Evolutionary conservation across 208 protist species (phyloP), one percentile per base, ranked within the genome.

Genomic region (Leishmania tarentolae): DNA sequence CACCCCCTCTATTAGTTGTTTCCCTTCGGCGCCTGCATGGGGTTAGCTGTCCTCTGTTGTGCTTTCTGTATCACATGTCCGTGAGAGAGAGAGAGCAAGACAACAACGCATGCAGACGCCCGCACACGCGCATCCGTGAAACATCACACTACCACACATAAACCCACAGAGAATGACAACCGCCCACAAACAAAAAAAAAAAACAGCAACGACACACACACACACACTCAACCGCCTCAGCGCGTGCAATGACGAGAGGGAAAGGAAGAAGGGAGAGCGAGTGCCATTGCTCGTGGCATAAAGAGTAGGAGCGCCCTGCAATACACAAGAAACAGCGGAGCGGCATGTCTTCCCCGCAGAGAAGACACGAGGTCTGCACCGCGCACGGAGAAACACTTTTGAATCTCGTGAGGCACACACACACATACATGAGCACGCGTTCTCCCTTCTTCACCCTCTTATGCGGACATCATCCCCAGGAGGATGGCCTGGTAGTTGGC

Each of bases 401-500:
- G 40, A 19, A 40, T 7, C 65, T 5, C 2, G 7, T 42, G 11
- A 24, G 65, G 65, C 17, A 13, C 28, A 40, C 31, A 21, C 9
- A 19, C n/a, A 6, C 24, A 66, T 7, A 28, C 24, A 56, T 61
- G 4, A 61, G 56, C n/a, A 46, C 9, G 8, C 42, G 35, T 40
- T 61, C 47, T 8, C 47, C 56, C 35, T 46, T 24, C n/a, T 61
- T 37, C 35, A 0, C 13, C 59, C 9, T 56, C 71, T 37, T 66
- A 66, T 50, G 44, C 47, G 31, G 89, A 61, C 68, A 92, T 81
- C 75, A 90, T 91, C 40, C 74, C 80, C 35, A 83, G 80, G 17
- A 95, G 53, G 24, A 93, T 86, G 1, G 76, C 77, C 53, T 92
- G 89, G 69, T 94, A 94, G 71, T 90, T 86, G 19, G 46, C 15